Percentiles rank a stretch among this genome's conserved stretches.
These are phyloP conservation scores for Luffa acutangula DNA, from an alignment of 306 rosid species.

Conservation along the genomic window DNA sequence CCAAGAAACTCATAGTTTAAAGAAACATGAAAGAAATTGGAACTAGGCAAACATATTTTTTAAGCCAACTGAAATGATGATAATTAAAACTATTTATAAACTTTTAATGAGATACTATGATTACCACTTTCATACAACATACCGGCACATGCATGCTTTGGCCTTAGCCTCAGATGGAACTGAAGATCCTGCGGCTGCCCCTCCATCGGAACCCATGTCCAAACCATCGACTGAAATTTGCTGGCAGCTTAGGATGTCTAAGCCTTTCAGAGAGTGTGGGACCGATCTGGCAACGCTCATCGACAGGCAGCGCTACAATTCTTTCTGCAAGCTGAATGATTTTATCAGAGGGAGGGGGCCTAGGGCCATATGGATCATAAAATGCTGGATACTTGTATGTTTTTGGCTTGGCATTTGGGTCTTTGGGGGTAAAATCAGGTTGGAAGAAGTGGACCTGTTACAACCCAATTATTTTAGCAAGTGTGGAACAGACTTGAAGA, in stretches of 20 bases:
- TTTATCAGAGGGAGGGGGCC: slow-evolving; percentile 18
- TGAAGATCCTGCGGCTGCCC: slow-evolving; percentile 8
- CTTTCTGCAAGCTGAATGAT: slow-evolving; percentile 15
- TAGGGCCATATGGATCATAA: slow-evolving; percentile 19
- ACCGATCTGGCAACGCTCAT: slow-evolving; percentile 8
- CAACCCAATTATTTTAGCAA: not conserved
- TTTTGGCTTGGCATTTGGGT: slow-evolving; percentile 9
- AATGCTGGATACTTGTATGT: slow-evolving; percentile 7
- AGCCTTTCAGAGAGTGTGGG: slow-evolving; percentile 6
- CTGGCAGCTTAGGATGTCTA: slow-evolving; percentile 12
- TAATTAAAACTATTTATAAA: no score
- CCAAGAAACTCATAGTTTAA: no score
- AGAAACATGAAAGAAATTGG: no score
- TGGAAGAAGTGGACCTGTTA: slow-evolving; percentile 11
- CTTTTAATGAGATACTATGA: no score
- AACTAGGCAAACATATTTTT: no score
- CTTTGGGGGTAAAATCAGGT: slow-evolving; percentile 13
- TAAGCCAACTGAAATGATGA: no score
- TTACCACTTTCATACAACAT: no score
- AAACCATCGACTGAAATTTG: slow-evolving; percentile 7
- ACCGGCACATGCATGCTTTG: no score
- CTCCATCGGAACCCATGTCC: slow-evolving; percentile 10
- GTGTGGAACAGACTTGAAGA: not conserved
- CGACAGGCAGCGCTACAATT: slow-evolving; percentile 2
- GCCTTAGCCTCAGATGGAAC: no score